A percentile compares a stretch with the other conserved stretches of the same genome.
phyloP scores from a whole-genome alignment of 148 eudicot species.

The Linanthus parryae region DNA sequence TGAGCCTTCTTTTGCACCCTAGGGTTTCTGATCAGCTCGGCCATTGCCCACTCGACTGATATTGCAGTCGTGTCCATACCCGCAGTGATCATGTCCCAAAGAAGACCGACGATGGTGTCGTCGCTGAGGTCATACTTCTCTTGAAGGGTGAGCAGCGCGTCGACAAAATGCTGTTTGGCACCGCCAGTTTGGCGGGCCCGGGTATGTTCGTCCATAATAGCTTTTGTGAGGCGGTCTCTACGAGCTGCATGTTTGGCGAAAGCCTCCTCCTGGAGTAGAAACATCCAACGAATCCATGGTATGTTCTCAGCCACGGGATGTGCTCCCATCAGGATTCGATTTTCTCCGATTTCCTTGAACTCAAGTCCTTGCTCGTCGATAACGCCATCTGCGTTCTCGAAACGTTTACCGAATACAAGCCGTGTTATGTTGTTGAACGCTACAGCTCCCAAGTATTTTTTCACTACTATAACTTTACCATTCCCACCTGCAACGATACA shows the following conservation, averaged over 20 bases:
- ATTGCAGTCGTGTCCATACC: conserved; percentile 87
- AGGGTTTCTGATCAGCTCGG: conserved; percentile 67
- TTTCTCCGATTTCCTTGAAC: conserved; percentile 54
- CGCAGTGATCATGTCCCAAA: conserved; percentile 92
- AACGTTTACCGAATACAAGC: conserved; percentile 72
- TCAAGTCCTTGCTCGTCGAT: conserved; percentile 70
- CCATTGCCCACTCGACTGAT: conserved; percentile 81
- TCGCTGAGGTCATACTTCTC: conserved; percentile 75
- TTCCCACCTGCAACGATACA: too few relatives aligned
- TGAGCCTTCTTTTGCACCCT: conserved; percentile 83
- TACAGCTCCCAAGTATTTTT: conserved; percentile 59
- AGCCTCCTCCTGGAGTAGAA: conserved; percentile 48
- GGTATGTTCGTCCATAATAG: conserved; percentile 75
- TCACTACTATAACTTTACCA: conserved; percentile 48
- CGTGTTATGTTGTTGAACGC: conserved; percentile 92
- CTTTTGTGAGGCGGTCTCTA: conserved; percentile 45
- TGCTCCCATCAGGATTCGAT: conserved; percentile 40
- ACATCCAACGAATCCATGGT: conserved; percentile 65
- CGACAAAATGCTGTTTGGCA: conserved; percentile 71
- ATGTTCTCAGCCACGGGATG: conserved; percentile 57
- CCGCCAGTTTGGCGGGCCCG: conserved; percentile 37
- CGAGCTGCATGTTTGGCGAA: conserved; percentile 48
- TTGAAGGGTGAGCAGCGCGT: conserved; percentile 62
- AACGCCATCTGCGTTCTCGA: conserved; percentile 52
- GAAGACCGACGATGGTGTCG: conserved; percentile 68